phyloP scores from a whole-genome alignment of 83 land plant species.

The Diphasiastrum complanatum region DNA sequence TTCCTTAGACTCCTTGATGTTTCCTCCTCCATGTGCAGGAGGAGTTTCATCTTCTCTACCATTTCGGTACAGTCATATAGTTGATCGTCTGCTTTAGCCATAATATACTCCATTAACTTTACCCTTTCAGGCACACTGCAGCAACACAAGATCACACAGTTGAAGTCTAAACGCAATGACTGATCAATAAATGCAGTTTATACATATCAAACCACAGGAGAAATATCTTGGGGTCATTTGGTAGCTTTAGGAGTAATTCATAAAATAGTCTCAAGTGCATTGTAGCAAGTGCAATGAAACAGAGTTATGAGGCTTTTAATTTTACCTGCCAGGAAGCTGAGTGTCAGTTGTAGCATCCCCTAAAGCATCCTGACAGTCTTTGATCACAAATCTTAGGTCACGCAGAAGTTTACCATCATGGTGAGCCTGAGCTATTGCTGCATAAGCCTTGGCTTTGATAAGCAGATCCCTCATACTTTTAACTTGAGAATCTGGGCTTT shows the following conservation, averaged over 20 bases:
- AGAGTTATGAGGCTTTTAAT: too few species aligned
- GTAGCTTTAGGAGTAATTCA: neutral
- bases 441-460: slow-evolving; percentile 2
- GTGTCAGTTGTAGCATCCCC: slow-evolving; percentile 2
- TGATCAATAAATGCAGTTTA: neutral
- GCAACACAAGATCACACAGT: neutral
- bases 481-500: neutral
- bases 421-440: neutral
- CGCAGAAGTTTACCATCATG: neutral
- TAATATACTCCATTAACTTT: neutral
- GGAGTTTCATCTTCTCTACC: too few species aligned
- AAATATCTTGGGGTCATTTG: neutral
- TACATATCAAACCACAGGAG: too few species aligned
- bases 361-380: slow-evolving; percentile 4
- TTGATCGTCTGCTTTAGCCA: slow-evolving; percentile 2
- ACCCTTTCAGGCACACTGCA: slow-evolving; percentile 6
- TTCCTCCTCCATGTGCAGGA: neutral
- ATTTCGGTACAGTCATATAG: neutral
- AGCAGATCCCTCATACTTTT: slow-evolving; percentile 3
- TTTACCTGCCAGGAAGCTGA: slow-evolving; percentile 3
- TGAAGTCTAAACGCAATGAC: too few species aligned
- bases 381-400: neutral
- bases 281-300: too few species aligned
- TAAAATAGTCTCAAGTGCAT: too few species aligned
- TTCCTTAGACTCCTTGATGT: slow-evolving; percentile 1